These are phyloP conservation scores for Fusarium goolgardi DNA, from an alignment of 2,329 filamentous ascomycete species.

Conservation along the genomic window DNA sequence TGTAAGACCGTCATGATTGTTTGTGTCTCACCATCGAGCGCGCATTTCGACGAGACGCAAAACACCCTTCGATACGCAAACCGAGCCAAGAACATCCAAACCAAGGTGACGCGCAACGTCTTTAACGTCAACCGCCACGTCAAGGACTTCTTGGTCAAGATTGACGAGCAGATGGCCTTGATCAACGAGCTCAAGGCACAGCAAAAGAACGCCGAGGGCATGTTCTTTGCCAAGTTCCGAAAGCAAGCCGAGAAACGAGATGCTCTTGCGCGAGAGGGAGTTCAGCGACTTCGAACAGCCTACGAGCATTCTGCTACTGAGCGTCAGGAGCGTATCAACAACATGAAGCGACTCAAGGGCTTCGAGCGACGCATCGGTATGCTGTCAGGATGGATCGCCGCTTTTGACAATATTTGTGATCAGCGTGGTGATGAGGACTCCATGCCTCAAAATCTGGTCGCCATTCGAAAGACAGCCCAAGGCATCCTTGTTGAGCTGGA, in stretches of 20 bases:
- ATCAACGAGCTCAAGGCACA: conserved; percentile 96
- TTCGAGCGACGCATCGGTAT: conserved; percentile 87
- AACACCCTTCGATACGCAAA: conserved; percentile 98
- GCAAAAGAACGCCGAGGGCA: conserved; percentile 86
- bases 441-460: conserved; percentile 74
- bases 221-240: conserved; percentile 87
- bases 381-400: conserved; percentile 91
- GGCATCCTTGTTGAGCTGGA: conserved; percentile 92
- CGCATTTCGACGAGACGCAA: conserved; percentile 97
- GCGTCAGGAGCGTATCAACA: conserved; percentile 79
- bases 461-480: conserved; percentile 87
- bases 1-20: conserved; percentile 99
- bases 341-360: conserved; percentile 84
- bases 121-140: conserved; percentile 99
- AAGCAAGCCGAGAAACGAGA: conserved; percentile 92
- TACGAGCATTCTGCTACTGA: conserved; percentile 85
- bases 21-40: conserved; percentile 94
- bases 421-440: conserved; percentile 63
- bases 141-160: conserved; percentile 99
- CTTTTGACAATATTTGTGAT: conserved; percentile 87
- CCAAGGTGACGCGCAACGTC: conserved; percentile 98
- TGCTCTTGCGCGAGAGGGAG: conserved; percentile 77
- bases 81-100: conserved; percentile 98
- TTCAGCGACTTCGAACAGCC: conserved; percentile 81
- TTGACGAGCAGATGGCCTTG: conserved; percentile 96